Evolutionary conservation across 352 stramenopile species (phyloP).

Genomic region (Pythium apleroticum): DNA sequence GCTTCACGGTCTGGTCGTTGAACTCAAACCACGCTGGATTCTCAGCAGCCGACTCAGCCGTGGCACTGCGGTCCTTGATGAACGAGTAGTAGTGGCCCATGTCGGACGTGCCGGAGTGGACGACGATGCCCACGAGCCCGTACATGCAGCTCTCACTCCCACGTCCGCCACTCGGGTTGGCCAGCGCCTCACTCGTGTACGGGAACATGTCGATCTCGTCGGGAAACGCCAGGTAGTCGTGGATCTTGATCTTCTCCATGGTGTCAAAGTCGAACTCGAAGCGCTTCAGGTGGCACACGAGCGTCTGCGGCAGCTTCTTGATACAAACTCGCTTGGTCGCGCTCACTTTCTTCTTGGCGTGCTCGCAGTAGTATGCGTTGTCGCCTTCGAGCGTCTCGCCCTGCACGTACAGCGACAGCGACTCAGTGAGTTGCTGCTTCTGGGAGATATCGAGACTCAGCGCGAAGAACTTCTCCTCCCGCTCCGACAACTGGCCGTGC

Average conservation of each 20-base stretch:
- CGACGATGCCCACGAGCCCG: constrained; percentile 89
- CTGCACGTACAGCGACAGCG: constrained; percentile 67
- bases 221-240: constrained; percentile 84
- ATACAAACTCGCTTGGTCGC: constrained; percentile 85
- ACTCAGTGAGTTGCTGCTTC: constrained; percentile 61
- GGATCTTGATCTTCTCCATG: constrained; percentile 89
- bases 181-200: constrained; percentile 79
- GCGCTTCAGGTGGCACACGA: constrained; percentile 85
- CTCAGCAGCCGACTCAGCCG: not conserved
- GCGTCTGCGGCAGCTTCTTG: constrained; percentile 68
- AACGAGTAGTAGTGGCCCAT: constrained; percentile 96
- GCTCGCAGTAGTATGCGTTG: constrained; percentile 80
- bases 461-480: constrained; percentile 84
- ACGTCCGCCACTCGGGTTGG: not conserved
- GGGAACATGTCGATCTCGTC: constrained; percentile 88
- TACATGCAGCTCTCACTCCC: constrained; percentile 51
- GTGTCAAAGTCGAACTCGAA: constrained; percentile 91
- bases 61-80: constrained; percentile 71
- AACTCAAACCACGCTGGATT: constrained; percentile 84
- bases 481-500: constrained; percentile 71
- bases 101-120: constrained; percentile 91
- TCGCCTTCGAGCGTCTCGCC: constrained; percentile 74
- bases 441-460: constrained; percentile 80
- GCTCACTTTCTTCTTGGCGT: constrained; percentile 63
- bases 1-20: constrained; percentile 89